A percentile compares a stretch with the other conserved stretches of the same genome.
Conservation (phyloP, 192 early-diverging fungal species). For the Ambispora gerdemannii region DNA sequence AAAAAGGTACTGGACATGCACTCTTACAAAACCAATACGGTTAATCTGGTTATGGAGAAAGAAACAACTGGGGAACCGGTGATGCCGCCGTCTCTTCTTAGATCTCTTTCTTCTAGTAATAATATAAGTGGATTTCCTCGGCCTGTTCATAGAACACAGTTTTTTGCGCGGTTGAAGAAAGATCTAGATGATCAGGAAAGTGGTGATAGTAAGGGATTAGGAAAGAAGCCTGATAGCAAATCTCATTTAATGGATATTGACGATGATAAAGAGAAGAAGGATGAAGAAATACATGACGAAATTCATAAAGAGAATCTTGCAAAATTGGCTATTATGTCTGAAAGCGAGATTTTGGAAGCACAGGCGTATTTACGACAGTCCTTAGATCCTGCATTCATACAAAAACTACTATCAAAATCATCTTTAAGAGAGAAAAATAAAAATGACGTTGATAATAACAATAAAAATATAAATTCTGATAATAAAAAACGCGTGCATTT, state of each 20-base stretch:
- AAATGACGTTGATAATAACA: background rate
- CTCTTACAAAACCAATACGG: background rate
- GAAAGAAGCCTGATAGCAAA: too few species aligned
- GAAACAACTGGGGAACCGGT: background rate
- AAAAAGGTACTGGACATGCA: conserved; percentile 22
- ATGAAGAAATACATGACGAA: conserved; percentile 37
- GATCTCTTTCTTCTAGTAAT: background rate
- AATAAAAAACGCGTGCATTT: conserved; percentile 30
- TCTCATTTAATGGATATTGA: conserved; percentile 28
- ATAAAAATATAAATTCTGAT: background rate
- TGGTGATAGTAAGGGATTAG: background rate
- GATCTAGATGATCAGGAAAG: background rate
- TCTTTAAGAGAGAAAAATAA: conserved; percentile 20
- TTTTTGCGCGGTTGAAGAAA: background rate
- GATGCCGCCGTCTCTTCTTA: background rate
- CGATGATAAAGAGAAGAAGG: conserved; percentile 21
- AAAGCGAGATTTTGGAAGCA: conserved; percentile 66
- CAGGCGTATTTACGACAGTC: conserved; percentile 61
- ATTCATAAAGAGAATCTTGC: conserved; percentile 54
- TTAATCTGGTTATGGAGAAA: conserved; percentile 3
- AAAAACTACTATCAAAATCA: conserved; percentile 49
- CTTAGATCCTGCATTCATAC: conserved; percentile 61
- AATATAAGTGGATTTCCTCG: conserved; percentile 38
- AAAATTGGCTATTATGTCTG: conserved; percentile 63
- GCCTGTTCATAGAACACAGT: conserved; percentile 39